phyloP scores from a whole-genome alignment of 495 filamentous ascomycete species.

The Aspergillus ellipticus region DNA sequence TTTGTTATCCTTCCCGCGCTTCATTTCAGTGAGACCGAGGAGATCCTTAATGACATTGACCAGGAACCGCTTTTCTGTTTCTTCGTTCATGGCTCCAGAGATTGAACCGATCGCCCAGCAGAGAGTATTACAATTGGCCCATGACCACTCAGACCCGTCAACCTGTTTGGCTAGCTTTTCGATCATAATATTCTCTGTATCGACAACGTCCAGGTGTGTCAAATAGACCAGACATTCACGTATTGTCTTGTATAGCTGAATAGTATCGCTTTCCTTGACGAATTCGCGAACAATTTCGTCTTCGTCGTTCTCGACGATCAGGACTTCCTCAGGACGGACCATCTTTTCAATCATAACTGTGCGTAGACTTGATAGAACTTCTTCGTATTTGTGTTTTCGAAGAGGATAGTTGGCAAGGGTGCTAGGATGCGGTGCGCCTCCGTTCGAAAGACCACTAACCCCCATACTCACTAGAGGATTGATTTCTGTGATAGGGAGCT shows the following conservation, averaged over 20 bases:
- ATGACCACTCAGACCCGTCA: constrained; percentile 94
- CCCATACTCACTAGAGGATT: constrained; percentile 82
- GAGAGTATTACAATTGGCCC: constrained; percentile 98
- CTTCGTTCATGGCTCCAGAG: constrained; percentile 97
- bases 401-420: constrained; percentile 83
- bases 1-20: constrained; percentile 98
- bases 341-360: constrained; percentile 99
- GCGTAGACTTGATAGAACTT: constrained; percentile 87
- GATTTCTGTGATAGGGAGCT: constrained; percentile 83
- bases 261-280: constrained; percentile 98
- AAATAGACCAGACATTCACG: constrained; percentile 96
- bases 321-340: constrained; percentile 96
- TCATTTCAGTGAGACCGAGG: constrained; percentile 97
- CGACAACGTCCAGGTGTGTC: constrained; percentile 94
- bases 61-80: constrained; percentile 96
- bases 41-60: constrained; percentile 99
- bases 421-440: constrained; percentile 79
- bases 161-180: constrained; percentile 95
- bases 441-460: constrained; percentile 64
- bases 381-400: constrained; percentile 94
- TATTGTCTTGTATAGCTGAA: constrained; percentile 98
- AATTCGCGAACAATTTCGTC: constrained; percentile 98
- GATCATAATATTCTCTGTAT: constrained; percentile 98
- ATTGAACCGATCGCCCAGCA: constrained; percentile 99
- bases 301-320: constrained; percentile 99